These are phyloP conservation scores for Cinnamomum chago DNA, from an alignment of 164 flowering plant species.

Conservation along the genomic window DNA sequence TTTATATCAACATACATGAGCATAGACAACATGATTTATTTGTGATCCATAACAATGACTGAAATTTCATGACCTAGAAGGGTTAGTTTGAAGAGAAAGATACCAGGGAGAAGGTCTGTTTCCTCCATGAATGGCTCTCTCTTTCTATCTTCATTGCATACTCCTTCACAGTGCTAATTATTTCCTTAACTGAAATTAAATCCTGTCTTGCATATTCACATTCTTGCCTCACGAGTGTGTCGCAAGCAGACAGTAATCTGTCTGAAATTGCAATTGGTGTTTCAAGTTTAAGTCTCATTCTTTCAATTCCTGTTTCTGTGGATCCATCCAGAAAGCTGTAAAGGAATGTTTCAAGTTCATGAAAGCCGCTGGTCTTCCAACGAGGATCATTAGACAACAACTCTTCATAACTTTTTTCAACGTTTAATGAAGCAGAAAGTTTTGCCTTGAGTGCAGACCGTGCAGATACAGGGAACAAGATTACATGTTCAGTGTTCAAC, in stretches of 20 bases:
- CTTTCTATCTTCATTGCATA: conserved; percentile 62
- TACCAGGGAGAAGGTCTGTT: conserved; percentile 65
- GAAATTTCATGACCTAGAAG: background rate
- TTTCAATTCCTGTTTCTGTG: conserved; percentile 67
- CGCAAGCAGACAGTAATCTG: conserved; percentile 59
- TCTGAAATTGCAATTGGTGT: conserved; percentile 87
- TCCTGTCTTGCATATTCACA: conserved; percentile 56
- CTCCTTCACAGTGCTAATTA: conserved; percentile 49
- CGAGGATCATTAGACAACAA: conserved; percentile 24
- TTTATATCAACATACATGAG: background rate
- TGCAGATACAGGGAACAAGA: conserved; percentile 83
- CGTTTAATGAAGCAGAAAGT: conserved; percentile 37
- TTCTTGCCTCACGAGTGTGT: conserved; percentile 53
- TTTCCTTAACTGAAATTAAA: conserved; percentile 46
- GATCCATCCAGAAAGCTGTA: conserved; percentile 84
- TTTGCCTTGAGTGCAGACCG: conserved; percentile 80
- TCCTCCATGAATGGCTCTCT: conserved; percentile 73
- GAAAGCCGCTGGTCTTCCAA: conserved; percentile 42
- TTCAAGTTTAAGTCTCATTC: conserved; percentile 88
- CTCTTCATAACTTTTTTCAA: conserved; percentile 20
- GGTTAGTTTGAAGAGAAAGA: background rate
- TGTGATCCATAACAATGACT: background rate
- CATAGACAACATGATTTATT: background rate
- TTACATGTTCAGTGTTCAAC: conserved; percentile 66
- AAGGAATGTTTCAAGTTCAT: conserved; percentile 68